Evolutionary conservation across 345 rosid genomes (phyloP), one percentile per base, ranked within the genome.

Genomic region (Linum tenue): DNA sequence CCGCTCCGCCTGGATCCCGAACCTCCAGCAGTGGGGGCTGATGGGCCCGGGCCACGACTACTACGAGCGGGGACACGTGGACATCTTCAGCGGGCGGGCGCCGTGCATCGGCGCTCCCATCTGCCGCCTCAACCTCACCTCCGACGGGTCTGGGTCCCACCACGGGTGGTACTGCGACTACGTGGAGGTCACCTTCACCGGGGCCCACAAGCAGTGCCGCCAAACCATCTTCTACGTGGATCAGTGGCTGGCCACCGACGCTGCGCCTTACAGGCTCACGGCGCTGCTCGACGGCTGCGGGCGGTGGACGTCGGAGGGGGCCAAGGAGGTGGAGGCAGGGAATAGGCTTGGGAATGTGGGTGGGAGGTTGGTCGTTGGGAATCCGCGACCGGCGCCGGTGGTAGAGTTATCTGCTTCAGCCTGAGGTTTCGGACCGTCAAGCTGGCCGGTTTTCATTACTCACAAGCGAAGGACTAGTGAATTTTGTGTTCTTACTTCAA

Each of bases 151-250:
- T 0, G 87, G 85, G 7, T 1, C 14, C 3, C 77, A 73, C 75
- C 83, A 73, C 15, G 84, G 85, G n/a, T 81, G 83, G 85, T 83
- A 73, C 69, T 83, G 83, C 41, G 77, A 79, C 10, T 78, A 77
- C 57, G 44, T 83, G 10, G 85, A 83, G 66, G 82, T 81, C 58
- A 81, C 80, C 9, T 64, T 77, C 56, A 70, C 76, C 2, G 77
- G 80, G 1, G 79, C 76, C 39, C 79, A 68, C 40, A 69, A 39
- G 56, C 51, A 38, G 2, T 83, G 85, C 62, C 8, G 67, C 17
- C 77, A 79, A 61, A 68, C 76, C 2, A 41, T 59, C 31, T 83
- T 81, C 55, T 56, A 58, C 2, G 83, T 81, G 2, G 72, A 79
- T 41, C 80, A 57, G 53, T 83, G 85, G 88, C 67, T 83, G 53